Evolutionary conservation across 164 flowering plant genomes (phyloP).

Genomic region (Vitis cinerea): DNA sequence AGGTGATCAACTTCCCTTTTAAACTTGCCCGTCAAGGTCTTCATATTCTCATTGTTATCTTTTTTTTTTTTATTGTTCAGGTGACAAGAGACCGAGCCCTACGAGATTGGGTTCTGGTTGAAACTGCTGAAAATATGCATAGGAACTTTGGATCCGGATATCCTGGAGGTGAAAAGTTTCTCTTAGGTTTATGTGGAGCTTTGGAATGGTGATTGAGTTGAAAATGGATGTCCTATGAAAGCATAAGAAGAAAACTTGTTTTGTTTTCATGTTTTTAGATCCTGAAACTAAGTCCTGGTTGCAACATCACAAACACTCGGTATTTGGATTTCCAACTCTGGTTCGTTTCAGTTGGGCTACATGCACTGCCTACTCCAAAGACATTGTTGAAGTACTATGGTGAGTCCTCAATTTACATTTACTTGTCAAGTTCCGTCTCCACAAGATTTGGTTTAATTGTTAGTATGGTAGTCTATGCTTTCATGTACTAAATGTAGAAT

Average conservation of each 20-base stretch:
- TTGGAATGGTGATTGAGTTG: neutral
- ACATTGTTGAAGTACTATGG: constrained; percentile 72
- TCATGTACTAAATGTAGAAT: too few species aligned
- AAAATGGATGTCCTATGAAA: too few species aligned
- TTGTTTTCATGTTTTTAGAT: constrained; percentile 37
- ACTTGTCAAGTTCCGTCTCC: constrained; percentile 25
- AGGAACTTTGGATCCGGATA: constrained; percentile 93
- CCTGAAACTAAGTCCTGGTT: constrained; percentile 90
- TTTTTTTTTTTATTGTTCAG: constrained; percentile 22
- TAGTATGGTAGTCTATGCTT: too few species aligned
- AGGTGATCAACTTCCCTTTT: constrained; percentile 40
- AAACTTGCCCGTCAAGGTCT: neutral
- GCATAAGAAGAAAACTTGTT: neutral
- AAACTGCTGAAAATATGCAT: constrained; percentile 73
- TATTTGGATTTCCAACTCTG: constrained; percentile 89
- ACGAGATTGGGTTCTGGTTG: constrained; percentile 74
- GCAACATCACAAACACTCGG: constrained; percentile 66
- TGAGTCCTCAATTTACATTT: constrained; percentile 30
- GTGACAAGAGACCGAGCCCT: constrained; percentile 90
- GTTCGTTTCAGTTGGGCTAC: constrained; percentile 99
- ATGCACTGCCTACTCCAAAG: constrained; percentile 71
- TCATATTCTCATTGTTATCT: neutral
- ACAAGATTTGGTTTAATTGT: neutral
- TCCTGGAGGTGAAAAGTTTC: constrained; percentile 68
- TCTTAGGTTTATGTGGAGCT: neutral